phyloP scores from a whole-genome alignment of 257 asterid species.

The Lantana camara region DNA sequence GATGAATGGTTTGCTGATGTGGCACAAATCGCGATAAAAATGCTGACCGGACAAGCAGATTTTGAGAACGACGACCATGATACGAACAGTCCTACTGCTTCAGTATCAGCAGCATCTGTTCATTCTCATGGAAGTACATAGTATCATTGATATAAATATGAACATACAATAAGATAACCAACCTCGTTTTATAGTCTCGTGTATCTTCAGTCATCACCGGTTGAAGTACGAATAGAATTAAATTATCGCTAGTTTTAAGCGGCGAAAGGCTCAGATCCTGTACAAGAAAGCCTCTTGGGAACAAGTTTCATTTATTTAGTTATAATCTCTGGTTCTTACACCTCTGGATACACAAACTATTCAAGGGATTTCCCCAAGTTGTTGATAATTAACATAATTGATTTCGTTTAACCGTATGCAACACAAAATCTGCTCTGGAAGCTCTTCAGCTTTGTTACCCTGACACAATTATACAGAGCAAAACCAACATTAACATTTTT shows the following conservation, averaged over 20 bases:
- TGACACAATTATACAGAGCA: conserved; percentile 30
- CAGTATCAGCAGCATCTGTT: conserved; percentile 56
- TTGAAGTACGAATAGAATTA: not conserved
- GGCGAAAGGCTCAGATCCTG: too few relatives aligned
- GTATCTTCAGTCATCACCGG: not conserved
- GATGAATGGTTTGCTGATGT: conserved; percentile 97
- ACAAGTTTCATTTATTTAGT: not conserved
- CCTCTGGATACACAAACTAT: conserved; percentile 18
- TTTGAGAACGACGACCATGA: conserved; percentile 54
- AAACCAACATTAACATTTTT: conserved; percentile 15
- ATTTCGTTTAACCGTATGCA: conserved; percentile 68
- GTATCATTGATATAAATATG: too few relatives aligned
- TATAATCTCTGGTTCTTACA: too few relatives aligned
- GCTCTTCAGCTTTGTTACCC: conserved; percentile 87
- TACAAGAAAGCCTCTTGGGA: not conserved
- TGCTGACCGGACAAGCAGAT: conserved; percentile 66
- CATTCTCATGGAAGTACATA: conserved; percentile 74
- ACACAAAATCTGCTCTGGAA: conserved; percentile 81
- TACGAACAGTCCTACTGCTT: conserved; percentile 63
- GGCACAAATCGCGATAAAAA: conserved; percentile 86
- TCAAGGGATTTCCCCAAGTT: conserved; percentile 54
- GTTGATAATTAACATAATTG: conserved; percentile 66
- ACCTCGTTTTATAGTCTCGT: too few relatives aligned
- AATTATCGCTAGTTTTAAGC: too few relatives aligned
- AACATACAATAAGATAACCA: not conserved